Evolutionary conservation across 768 basidiomycete species (phyloP).

Genomic region (Podaxis sp.): DNA sequence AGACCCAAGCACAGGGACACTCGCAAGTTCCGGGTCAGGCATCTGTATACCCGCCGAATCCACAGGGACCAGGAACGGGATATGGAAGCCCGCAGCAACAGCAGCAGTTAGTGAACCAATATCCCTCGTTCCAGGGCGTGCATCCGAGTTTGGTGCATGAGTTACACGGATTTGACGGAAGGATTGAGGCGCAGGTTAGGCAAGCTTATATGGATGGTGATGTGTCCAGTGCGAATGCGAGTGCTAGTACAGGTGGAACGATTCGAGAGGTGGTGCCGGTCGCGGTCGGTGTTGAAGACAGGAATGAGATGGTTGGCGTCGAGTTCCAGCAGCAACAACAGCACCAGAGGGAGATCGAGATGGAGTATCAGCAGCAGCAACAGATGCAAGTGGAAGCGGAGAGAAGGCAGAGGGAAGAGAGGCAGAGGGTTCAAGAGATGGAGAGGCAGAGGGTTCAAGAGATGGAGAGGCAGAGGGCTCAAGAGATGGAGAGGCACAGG

Average conservation of each 20-base stretch:
- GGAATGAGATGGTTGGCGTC: conserved; percentile 13
- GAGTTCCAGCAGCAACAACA: conserved; percentile 24
- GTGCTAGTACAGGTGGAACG: conserved; percentile 30
- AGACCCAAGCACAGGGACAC: neutral
- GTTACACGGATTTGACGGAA: conserved; percentile 53
- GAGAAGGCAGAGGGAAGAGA: conserved; percentile 16
- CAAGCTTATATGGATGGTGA: conserved; percentile 33
- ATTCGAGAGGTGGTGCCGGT: conserved; percentile 21
- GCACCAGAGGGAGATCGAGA: conserved; percentile 12
- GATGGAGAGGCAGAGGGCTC: too few relatives aligned
- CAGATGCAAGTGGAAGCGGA: conserved; percentile 26
- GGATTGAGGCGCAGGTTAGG: conserved; percentile 48
- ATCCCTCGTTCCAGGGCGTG: conserved; percentile 20
- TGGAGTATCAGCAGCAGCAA: conserved; percentile 23
- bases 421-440: too few relatives aligned
- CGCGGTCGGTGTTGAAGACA: conserved; percentile 16
- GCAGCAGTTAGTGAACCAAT: neutral
- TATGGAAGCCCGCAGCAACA: neutral
- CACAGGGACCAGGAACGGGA: neutral
- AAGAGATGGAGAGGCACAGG: too few relatives aligned
- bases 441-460: too few relatives aligned
- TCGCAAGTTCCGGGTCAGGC: neutral
- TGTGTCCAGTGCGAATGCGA: conserved; percentile 3
- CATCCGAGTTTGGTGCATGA: conserved; percentile 59
- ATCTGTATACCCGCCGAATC: neutral